Base-by-base conservation (phyloP, 257 asterid species). In the Ajuga chamaepitys region DNA sequence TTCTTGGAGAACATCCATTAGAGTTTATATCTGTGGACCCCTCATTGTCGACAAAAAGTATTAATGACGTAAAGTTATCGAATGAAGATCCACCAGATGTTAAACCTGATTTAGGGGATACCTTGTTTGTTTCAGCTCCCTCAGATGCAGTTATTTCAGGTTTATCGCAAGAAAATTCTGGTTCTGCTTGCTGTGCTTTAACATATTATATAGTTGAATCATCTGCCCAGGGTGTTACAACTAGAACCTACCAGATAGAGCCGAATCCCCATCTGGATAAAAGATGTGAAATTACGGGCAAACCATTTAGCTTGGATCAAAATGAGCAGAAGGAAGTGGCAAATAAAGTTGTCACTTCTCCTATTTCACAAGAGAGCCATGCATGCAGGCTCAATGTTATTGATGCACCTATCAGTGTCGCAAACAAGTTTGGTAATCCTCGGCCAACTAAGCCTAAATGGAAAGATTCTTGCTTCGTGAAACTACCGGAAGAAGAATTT, bases 301-400 rank as follows among this genome's bases (percentile, higher is more conserved):
- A 72, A 70, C 69, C 51, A 45, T 73, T 75, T 66, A 59, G 62
- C 70, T 51, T 74, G 56, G 85, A 82, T 72, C 81, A 77, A 69
- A 79, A 71, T 63, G 87, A 77, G 34, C 78, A 52, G 73, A 85
- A 81, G 80, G 88, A 81, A 67, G 81, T 68, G 44, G 69, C 64
- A 50, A 66, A 67, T 68, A 73, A 57, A 74, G 64, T 75, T 62
- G 84, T 84, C 70, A 74, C 88, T 46, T 90, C 95, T 37, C 97
- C 96, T 66, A 78, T 84, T 80, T 90, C 97, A 64, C 97, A 90
- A 80, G 97, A 85, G 80, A 94, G 95, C 80, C 73, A 78, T 51
- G 88, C 86, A 32, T 78, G 80, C 83, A 86, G 86, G 80, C 85
- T 77, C 70, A 78, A 83, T 75, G 83, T 74, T 50, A 66, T 54